Evolutionary conservation across 1,284 basidiomycete species (phyloP).

Genomic region (Rhodotorula sp.): DNA sequence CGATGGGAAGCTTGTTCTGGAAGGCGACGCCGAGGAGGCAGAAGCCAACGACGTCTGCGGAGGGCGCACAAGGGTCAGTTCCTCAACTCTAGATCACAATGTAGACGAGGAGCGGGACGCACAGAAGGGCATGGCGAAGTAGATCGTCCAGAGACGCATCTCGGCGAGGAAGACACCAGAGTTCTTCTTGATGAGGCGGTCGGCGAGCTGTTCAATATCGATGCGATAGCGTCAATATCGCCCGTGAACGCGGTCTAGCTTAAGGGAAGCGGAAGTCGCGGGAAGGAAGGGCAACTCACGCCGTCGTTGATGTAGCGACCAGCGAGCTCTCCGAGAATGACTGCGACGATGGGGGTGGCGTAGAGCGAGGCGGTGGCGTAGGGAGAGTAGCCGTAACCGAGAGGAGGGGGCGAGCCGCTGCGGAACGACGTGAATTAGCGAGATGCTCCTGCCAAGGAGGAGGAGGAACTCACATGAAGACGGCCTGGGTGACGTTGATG

Average conservation of each 20-base stretch:
- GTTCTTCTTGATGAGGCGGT: constrained; percentile 59
- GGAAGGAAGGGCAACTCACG: neutral
- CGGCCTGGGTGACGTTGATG: constrained; percentile 70
- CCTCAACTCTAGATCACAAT: too few species aligned
- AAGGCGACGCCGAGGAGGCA: constrained; percentile 60
- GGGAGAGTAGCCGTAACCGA: constrained; percentile 56
- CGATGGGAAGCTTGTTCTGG: constrained; percentile 59
- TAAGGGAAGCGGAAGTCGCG: neutral
- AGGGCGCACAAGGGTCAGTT: neutral
- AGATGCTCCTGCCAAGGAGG: neutral
- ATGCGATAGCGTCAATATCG: too few species aligned
- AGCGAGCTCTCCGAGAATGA: constrained; percentile 65
- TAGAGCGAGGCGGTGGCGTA: constrained; percentile 34
- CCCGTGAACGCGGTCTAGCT: accelerated
- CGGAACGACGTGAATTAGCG: constrained; percentile 53
- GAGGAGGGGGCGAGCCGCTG: constrained; percentile 55
- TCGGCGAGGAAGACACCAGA: constrained; percentile 70
- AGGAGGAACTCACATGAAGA: constrained; percentile 44
- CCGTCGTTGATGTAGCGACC: constrained; percentile 68
- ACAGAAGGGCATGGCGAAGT: constrained; percentile 61
- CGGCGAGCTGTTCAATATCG: constrained; percentile 55
- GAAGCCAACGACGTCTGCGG: constrained; percentile 59
- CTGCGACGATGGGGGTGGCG: constrained; percentile 53
- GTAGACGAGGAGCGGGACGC: neutral
- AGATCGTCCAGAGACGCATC: constrained; percentile 66